Conservation (phyloP, 2,329 filamentous ascomycete genomes). For the Colletotrichum noveboracense region DNA sequence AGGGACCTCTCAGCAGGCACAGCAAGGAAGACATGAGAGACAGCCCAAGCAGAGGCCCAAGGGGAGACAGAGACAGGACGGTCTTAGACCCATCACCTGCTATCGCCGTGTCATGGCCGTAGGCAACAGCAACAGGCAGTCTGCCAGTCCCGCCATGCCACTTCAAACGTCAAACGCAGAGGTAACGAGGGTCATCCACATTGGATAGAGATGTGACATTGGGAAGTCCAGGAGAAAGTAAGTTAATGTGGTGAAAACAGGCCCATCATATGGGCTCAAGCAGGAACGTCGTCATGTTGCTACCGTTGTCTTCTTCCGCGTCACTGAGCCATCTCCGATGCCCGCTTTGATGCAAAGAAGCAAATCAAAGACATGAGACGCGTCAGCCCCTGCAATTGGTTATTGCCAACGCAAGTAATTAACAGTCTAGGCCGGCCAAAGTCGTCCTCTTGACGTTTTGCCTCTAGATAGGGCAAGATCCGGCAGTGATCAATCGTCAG, state of each 20-base stretch:
- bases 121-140: neutral
- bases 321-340: neutral
- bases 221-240: neutral
- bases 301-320: neutral
- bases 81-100: neutral
- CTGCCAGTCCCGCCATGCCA: neutral
- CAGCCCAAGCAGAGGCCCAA: neutral
- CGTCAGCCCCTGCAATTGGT: neutral
- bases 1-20: neutral
- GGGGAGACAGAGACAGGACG: neutral
- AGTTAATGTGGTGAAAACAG: neutral
- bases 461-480: neutral
- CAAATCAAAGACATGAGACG: neutral
- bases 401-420: neutral
- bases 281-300: neutral
- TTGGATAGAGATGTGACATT: neutral
- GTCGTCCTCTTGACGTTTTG: neutral
- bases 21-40: neutral
- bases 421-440: neutral
- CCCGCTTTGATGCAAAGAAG: neutral
- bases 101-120: neutral
- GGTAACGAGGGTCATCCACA: neutral
- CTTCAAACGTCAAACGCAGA: neutral
- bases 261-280: neutral
- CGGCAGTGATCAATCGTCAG: neutral